Percentiles rank a stretch among this genome's conserved stretches.
Evolutionary conservation across 768 basidiomycete species (phyloP).

Genomic region (Megacollybia marginata): DNA sequence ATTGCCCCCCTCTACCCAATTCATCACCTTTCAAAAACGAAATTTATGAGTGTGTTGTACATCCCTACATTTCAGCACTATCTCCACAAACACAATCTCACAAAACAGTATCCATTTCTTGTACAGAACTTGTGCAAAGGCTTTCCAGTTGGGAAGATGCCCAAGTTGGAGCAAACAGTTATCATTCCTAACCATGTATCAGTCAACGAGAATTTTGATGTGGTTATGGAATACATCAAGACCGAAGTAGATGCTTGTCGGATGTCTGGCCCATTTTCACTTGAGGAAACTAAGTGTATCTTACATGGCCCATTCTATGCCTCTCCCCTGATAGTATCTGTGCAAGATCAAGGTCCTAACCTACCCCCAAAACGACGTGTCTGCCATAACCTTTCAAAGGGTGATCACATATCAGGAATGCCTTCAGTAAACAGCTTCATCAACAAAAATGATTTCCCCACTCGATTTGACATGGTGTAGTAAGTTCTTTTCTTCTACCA

Average conservation of each 20-base stretch:
- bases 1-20: conserved; percentile 4
- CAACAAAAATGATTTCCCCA: conserved; percentile 11
- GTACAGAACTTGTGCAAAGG: conserved; percentile 19
- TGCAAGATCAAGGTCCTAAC: conserved; percentile 6
- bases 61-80: conserved; percentile 23
- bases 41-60: conserved; percentile 17
- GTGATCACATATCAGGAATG: no score
- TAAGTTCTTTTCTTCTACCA: no score
- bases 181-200: conserved; percentile 11
- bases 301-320: conserved; percentile 9
- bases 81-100: conserved; percentile 16
- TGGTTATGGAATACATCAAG: conserved; percentile 5
- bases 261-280: no score
- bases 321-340: conserved; percentile 11
- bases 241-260: conserved; percentile 8
- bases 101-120: conserved; percentile 19
- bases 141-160: conserved; percentile 27
- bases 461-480: conserved; percentile 7
- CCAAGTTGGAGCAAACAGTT: conserved; percentile 2
- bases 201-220: conserved; percentile 1
- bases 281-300: conserved; percentile 4
- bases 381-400: conserved; percentile 13
- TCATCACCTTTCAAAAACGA: conserved; percentile 1
- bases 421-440: no score
- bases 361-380: conserved; percentile 9